These are phyloP conservation scores for Penicillium crustosum DNA, from an alignment of 2,329 filamentous ascomycete species.

Conservation along the genomic window DNA sequence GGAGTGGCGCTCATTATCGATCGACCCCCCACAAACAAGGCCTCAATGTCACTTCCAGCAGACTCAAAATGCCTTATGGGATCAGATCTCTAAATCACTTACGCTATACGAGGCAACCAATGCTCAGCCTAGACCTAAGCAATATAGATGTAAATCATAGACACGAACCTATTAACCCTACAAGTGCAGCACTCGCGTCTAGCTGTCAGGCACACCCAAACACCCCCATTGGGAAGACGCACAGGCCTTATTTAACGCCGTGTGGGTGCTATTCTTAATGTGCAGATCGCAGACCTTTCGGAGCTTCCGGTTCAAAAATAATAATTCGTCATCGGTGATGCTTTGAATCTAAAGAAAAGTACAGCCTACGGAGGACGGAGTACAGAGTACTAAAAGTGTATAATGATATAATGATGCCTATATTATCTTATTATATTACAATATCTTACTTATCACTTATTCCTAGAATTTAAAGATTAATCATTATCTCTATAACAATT, in stretches of 20 bases:
- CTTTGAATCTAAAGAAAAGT: neutral
- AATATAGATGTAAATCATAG: neutral
- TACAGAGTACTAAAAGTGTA: neutral
- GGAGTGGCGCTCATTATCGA: constrained; percentile 23
- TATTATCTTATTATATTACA: neutral
- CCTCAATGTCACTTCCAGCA: neutral
- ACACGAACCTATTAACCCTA: neutral
- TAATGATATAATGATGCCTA: neutral
- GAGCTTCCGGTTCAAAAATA: constrained; percentile 8
- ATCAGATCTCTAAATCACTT: constrained; percentile 6
- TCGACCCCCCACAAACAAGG: constrained; percentile 7
- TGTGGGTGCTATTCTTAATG: constrained; percentile 25
- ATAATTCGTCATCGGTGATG: neutral
- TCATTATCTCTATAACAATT: constrained; percentile 7
- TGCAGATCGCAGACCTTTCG: constrained; percentile 23
- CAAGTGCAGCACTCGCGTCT: neutral
- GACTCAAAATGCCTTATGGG: neutral
- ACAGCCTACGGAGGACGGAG: neutral
- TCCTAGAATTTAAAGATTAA: no score
- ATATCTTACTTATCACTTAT: neutral
- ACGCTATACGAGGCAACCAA: constrained; percentile 1
- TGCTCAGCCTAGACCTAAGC: neutral
- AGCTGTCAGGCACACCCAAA: constrained; percentile 14
- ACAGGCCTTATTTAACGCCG: constrained; percentile 16
- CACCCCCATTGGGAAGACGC: neutral